Conservation (phyloP, 768 basidiomycete species). For the Suillus discolor region DNA sequence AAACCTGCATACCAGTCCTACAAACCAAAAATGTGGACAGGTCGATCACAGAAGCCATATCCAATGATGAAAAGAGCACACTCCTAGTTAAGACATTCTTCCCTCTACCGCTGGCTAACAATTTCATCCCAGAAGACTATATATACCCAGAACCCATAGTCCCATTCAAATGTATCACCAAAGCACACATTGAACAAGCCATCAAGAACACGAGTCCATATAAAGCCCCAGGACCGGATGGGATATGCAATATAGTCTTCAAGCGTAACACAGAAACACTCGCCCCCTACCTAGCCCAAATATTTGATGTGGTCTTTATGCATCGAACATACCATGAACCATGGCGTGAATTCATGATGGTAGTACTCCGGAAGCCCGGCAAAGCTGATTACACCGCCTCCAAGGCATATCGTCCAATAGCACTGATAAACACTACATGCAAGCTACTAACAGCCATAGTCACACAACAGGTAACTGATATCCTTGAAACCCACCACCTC, state of each 20-base stretch:
- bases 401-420: no score
- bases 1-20: conserved; percentile 11
- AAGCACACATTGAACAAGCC: conserved; percentile 13
- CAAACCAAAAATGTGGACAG: conserved; percentile 3
- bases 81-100: conserved; percentile 27
- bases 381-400: no score
- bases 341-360: conserved; percentile 25
- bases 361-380: no score
- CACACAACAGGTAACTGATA: no score
- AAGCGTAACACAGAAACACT: conserved; percentile 17
- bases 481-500: no score
- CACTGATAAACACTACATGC: no score
- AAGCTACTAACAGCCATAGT: no score
- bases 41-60: neutral
- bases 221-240: conserved; percentile 26
- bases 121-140: no score
- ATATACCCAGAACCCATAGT: neutral
- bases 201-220: conserved; percentile 15
- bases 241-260: conserved; percentile 26
- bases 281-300: conserved; percentile 1
- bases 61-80: conserved; percentile 24
- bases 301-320: conserved; percentile 16
- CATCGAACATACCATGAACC: conserved; percentile 12
- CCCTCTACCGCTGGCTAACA: conserved; percentile 11
- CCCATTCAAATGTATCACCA: conserved; percentile 12